These are phyloP conservation scores for Candida arabinofermentans DNA, from an alignment of 805 yeast species.

Conservation along the genomic window DNA sequence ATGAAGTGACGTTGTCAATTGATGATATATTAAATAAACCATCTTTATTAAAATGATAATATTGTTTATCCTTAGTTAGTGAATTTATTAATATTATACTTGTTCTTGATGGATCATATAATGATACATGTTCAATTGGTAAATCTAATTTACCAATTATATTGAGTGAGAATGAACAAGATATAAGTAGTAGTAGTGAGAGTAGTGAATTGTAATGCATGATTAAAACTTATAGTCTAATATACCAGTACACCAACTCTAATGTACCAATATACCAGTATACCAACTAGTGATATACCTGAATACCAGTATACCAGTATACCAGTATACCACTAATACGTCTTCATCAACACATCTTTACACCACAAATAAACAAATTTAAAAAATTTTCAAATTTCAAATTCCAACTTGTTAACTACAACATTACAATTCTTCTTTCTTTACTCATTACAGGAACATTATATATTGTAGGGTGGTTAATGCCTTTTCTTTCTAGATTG, in stretches of 20 bases:
- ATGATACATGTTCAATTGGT: slow-evolving; percentile 1
- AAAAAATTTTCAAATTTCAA: not conserved
- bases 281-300: no score
- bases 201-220: not conserved
- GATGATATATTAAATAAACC: slow-evolving; percentile 14
- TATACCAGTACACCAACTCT: no score
- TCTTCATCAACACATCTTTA: not conserved
- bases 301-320: no score
- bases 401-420: not conserved
- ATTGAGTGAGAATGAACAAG: slow-evolving; percentile 1
- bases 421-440: slow-evolving; percentile 19
- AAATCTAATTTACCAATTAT: slow-evolving; percentile 5
- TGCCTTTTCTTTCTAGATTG: slow-evolving; percentile 30
- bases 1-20: slow-evolving; percentile 10
- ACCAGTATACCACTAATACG: no score
- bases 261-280: no score
- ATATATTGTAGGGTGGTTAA: slow-evolving; percentile 38
- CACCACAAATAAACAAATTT: no score
- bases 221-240: no score
- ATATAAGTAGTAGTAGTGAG: not conserved
- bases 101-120: slow-evolving; percentile 21
- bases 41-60: slow-evolving; percentile 10
- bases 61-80: not conserved
- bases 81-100: slow-evolving; percentile 3
- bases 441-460: slow-evolving; percentile 32